Evolutionary conservation across 192 early-diverging fungal species (phyloP).

Genomic region (Rhizoclosmatium globosum): DNA sequence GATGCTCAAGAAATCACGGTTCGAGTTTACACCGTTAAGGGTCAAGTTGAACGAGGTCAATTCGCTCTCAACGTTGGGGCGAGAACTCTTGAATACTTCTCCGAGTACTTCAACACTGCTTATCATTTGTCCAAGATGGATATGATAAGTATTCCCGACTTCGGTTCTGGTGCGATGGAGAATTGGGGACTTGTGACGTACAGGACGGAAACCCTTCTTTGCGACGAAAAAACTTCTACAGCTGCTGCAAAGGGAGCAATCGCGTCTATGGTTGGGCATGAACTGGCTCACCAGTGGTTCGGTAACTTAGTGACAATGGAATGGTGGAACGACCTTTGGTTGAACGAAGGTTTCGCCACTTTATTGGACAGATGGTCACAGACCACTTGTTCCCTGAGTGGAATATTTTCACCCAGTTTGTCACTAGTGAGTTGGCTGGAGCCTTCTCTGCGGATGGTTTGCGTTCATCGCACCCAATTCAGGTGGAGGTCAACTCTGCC

Average conservation of each 20-base stretch:
- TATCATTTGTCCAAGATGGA: constrained; percentile 79
- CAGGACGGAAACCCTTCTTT: no score
- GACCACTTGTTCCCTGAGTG: constrained; percentile 93
- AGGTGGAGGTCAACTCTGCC: constrained; percentile 84
- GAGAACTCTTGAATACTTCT: constrained; percentile 85
- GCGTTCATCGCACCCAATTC: constrained; percentile 90
- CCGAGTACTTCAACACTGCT: constrained; percentile 82
- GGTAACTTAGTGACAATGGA: constrained; percentile 97
- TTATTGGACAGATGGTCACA: constrained; percentile 89
- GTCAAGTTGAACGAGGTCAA: constrained; percentile 78
- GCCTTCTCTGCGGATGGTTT: constrained; percentile 83
- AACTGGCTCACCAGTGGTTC: constrained; percentile 79
- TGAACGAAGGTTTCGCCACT: constrained; percentile 98
- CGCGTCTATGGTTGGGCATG: constrained; percentile 90
- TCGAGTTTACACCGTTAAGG: constrained; percentile 86
- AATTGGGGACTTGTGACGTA: constrained; percentile 98
- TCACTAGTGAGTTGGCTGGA: constrained; percentile 77
- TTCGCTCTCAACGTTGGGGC: constrained; percentile 84
- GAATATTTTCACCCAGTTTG: constrained; percentile 90
- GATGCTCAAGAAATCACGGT: constrained; percentile 76
- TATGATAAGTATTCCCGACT: constrained; percentile 88
- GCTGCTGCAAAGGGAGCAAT: constrained; percentile 79
- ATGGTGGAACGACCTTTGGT: constrained; percentile 93
- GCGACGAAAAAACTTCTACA: constrained; percentile 80
- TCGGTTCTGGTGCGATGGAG: constrained; percentile 91